Evolutionary conservation across 225 moss, liverwort and hornwort species (phyloP), one percentile per base, ranked within the genome.

Genomic region (Polytrichum formosum): DNA sequence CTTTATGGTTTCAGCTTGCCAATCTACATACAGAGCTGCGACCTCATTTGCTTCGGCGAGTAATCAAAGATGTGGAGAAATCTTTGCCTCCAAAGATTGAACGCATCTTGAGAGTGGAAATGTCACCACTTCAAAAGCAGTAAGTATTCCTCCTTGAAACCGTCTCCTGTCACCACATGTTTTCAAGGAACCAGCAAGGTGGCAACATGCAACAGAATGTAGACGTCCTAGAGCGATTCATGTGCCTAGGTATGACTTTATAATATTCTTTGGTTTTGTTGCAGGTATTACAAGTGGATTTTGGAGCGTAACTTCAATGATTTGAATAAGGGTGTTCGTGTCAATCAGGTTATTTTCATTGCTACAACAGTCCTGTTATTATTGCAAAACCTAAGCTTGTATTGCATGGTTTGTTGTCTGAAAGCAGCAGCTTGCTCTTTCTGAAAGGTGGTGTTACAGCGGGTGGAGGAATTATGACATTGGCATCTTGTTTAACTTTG

Each of bases 81-180:
- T 98, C 98, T n/a, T 76, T 98, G 63, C 98, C 98, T 68, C 94
- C 98, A 61, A 98, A 98, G 85, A 98, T 98, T 80, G 98, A 98
- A 76, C 91, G 98, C 69, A 98, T 98, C 67, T 75, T 98, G 54
- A 83, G 98, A 76, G 98, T 98, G 87, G 94, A 98, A 81, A 98
- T 98, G 98, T 98, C 98, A 73, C 98, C 98, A 73, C 87, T 98
- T 28, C 98, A 98, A 73, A 85, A 86, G 78, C 91, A 91, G 98
- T 98, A 59, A 70, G 90, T 65, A 16, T 78, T 22, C 4, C 56
- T 25, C 58, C 33, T 8, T 8, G 64, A 37, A 37, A 37, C 4
- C 1, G 4, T 16, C 46, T 46, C 46, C 13, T 46, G 13, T 16
- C 13, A 46, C 46, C 46, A 13, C 46, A 46, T 13, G 46, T 2